Evolutionary conservation across 257 asterid species (phyloP), one percentile per base, ranked within the genome.

Genomic region (Scutellaria barbata): DNA sequence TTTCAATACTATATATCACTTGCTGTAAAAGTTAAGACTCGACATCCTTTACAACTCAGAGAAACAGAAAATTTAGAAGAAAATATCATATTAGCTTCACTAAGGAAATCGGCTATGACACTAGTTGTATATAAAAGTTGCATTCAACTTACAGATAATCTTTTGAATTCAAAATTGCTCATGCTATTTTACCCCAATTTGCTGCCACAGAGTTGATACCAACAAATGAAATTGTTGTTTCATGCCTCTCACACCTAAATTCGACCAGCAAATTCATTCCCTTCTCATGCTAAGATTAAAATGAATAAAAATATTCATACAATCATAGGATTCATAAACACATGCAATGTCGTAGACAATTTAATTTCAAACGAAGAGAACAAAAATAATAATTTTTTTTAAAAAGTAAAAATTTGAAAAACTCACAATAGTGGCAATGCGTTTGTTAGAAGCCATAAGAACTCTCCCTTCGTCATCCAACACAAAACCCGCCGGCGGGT

Each of bases 401-500:
- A n/a, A 8, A 17, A 10, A 41, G 11, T 10, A 43, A 43, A 8
- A 40, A 4, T 3, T 17, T 4, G 7, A 62, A 64, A 66, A 74
- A 79, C 96, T 83, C 72, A 93, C 98, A 30, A 93, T 87, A 40
- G 96, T 84, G 14, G 86, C 90, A 77, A 87, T 82, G 66, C 97
- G 92, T 68, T 85, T 93, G 71, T 84, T 80, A 45, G 97, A 90
- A 76, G 92, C 98, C 95, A 89, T 75, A 45, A 93, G 84, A 73
- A 90, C 96, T 55, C 79, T 86, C 73, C 97, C 97, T 79, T 90
- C 90, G 22, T 86, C 98, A 66, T 90, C 96, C 74, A 93, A 59
- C 53, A 88, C 86, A 62, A 93, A 93, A n/a, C 98, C 97, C 6
- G 98, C 98, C 18, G 98, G 97, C 0, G 98, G 98, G 10, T 93